Conservation (phyloP, 768 basidiomycete genomes). For the Boletales sp. region DNA sequence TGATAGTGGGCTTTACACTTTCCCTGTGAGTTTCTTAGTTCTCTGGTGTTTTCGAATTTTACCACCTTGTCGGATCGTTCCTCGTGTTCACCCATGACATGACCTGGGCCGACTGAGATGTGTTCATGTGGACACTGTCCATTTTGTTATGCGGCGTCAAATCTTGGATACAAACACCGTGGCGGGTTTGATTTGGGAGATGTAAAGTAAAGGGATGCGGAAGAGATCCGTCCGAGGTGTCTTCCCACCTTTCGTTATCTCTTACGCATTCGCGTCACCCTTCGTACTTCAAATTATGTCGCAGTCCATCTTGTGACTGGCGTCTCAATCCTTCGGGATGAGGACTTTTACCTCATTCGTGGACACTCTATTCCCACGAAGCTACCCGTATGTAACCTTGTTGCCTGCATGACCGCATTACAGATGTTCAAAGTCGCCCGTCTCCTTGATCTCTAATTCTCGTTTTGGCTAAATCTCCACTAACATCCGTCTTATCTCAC, state of each 20-base stretch:
- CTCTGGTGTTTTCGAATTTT: neutral
- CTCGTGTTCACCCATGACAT: no score
- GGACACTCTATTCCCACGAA: neutral
- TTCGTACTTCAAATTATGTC: neutral
- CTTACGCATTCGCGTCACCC: neutral
- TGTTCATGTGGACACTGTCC: neutral
- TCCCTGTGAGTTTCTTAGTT: constrained; percentile 55
- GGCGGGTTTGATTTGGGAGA: no score
- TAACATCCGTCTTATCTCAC: no score
- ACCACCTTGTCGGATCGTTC: neutral
- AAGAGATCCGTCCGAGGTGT: constrained; percentile 25
- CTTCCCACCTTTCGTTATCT: neutral
- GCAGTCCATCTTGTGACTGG: neutral
- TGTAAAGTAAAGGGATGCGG: constrained; percentile 7
- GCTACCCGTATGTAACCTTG: no score
- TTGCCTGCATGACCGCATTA: neutral
- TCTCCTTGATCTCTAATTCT: neutral
- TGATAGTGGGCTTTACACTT: constrained; percentile 71
- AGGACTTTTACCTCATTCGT: neutral
- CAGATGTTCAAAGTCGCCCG: neutral
- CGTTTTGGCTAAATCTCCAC: neutral
- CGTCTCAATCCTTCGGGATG: neutral
- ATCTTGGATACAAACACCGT: neutral
- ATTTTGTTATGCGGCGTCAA: constrained; percentile 1
- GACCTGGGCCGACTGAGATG: no score